A percentile compares a stretch with the other conserved stretches of the same genome.
Evolutionary conservation across 1,284 basidiomycete genomes (phyloP).

Genomic region (Tranzscheliella williamsii): DNA sequence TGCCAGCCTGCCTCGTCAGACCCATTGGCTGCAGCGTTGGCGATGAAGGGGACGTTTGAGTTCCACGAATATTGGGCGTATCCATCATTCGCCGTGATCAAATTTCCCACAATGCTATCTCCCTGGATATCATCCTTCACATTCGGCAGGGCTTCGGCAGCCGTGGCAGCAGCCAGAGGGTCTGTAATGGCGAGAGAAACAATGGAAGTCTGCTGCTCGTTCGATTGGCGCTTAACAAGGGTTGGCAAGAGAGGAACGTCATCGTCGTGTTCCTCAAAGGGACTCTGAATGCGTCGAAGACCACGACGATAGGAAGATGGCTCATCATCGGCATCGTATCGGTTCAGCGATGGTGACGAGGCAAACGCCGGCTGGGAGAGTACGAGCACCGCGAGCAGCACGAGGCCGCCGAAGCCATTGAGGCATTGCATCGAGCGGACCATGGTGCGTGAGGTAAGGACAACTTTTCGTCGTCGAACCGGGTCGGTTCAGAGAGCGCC

Average conservation of each 20-base stretch:
- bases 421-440: too few species aligned
- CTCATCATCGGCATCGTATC: constrained; percentile 16
- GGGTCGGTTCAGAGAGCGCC: too few species aligned
- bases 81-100: constrained; percentile 26
- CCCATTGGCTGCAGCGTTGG: constrained; percentile 12
- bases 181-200: constrained; percentile 11
- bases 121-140: constrained; percentile 14
- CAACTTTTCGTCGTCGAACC: too few species aligned
- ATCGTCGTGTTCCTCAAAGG: too few species aligned
- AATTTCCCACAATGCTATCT: constrained; percentile 11
- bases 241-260: background rate
- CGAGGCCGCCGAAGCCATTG: constrained; percentile 3
- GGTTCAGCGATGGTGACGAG: constrained; percentile 28
- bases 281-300: too few species aligned
- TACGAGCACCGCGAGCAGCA: constrained; percentile 11
- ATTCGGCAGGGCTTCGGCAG: constrained; percentile 18
- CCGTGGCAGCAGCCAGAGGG: constrained; percentile 14
- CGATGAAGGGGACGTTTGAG: constrained; percentile 8
- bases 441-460: too few species aligned
- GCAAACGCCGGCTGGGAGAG: constrained; percentile 4
- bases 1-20: constrained; percentile 62
- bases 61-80: constrained; percentile 25
- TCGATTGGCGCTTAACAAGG: constrained; percentile 12
- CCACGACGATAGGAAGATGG: too few species aligned
- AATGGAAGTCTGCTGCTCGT: constrained; percentile 6